Evolutionary conservation across 345 rosid species (phyloP).

Genomic region (Salix brachista): DNA sequence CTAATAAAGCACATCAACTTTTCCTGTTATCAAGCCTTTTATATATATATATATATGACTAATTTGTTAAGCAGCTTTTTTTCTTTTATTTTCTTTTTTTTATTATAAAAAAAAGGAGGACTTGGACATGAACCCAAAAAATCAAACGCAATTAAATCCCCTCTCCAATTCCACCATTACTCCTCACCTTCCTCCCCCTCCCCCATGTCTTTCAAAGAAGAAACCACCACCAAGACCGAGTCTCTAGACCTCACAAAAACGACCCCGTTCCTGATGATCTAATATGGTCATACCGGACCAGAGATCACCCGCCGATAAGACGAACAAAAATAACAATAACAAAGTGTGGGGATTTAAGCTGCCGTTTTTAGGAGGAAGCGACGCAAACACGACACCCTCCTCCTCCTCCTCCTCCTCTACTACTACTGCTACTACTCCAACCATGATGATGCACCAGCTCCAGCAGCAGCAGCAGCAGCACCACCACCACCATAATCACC

Average conservation of each 20-base stretch:
- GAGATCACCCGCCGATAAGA: slow-evolving; percentile 11
- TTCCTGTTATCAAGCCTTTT: too few species aligned
- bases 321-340: neutral
- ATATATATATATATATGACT: too few species aligned
- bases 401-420: slow-evolving; percentile 43
- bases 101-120: neutral
- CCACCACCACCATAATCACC: slow-evolving; percentile 6
- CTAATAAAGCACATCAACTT: too few species aligned
- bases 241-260: neutral
- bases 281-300: slow-evolving; percentile 68
- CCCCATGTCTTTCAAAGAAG: slow-evolving; percentile 5
- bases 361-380: slow-evolving; percentile 52
- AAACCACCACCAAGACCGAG: too few species aligned
- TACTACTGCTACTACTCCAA: slow-evolving; percentile 7
- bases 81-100: too few species aligned
- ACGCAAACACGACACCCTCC: slow-evolving; percentile 32
- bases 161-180: slow-evolving; percentile 23
- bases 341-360: slow-evolving; percentile 78
- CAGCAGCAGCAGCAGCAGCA: neutral
- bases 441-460: neutral
- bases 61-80: too few species aligned
- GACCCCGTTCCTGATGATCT: neutral
- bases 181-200: neutral
- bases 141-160: slow-evolving; percentile 28
- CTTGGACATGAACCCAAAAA: slow-evolving; percentile 32